Percentiles rank a stretch among this genome's conserved stretches.
Evolutionary conservation across 2,329 filamentous ascomycete genomes (phyloP).

Genomic region (Alternaria gansuensis): DNA sequence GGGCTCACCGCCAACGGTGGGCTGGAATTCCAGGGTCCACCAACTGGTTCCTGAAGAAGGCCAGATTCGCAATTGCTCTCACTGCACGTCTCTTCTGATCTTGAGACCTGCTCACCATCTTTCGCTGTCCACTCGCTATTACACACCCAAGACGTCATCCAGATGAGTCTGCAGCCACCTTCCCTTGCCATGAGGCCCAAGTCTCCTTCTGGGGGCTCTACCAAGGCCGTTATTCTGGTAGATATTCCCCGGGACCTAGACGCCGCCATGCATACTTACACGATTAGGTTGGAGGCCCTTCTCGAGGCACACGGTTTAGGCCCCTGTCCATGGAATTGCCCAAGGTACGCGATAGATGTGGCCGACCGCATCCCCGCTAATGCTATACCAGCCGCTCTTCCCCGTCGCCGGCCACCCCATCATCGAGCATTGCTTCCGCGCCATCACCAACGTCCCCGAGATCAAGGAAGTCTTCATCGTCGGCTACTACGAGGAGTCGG

Average conservation of each 20-base stretch:
- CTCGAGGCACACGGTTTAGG: conserved; percentile 92
- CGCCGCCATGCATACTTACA: conserved; percentile 37
- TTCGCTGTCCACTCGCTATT: background rate
- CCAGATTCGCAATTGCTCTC: conserved; percentile 39
- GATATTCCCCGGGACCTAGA: conserved; percentile 42
- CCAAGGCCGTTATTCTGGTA: conserved; percentile 96
- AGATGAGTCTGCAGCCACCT: conserved; percentile 51
- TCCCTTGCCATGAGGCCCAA: conserved; percentile 50
- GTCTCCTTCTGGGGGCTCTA: conserved; percentile 60
- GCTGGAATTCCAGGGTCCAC: conserved; percentile 38
- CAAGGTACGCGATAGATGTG: conserved; percentile 69
- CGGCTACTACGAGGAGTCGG: conserved; percentile 96
- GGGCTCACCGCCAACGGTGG: conserved; percentile 37
- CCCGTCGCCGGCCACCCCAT: conserved; percentile 98
- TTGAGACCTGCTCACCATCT: conserved; percentile 3
- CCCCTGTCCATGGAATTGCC: conserved; percentile 94
- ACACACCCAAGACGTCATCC: conserved; percentile 17
- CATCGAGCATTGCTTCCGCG: conserved; percentile 95
- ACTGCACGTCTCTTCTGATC: conserved; percentile 22
- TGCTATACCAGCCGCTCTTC: conserved; percentile 79
- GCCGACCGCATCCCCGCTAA: conserved; percentile 30
- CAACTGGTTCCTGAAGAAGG: conserved; percentile 34
- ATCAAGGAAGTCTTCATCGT: conserved; percentile 98
- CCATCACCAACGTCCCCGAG: conserved; percentile 86
- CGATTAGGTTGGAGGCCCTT: conserved; percentile 87